Conservation (phyloP, 805 yeast genomes). For the Candida methanosorbosa region DNA sequence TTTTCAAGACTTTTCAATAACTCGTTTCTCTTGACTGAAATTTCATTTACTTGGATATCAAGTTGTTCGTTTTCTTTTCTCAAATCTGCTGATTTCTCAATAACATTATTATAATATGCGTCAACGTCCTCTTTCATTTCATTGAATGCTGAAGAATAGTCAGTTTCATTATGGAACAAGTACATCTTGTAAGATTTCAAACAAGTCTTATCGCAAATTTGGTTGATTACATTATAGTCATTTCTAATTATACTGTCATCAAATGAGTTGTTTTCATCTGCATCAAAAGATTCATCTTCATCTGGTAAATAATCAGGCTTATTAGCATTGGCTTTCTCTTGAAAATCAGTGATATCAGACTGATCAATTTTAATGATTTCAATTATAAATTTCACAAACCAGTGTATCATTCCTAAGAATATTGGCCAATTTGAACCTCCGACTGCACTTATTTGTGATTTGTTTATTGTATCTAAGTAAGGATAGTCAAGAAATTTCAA, state of each 20-base stretch:
- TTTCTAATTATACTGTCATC: constrained; percentile 19
- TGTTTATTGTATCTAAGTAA: constrained; percentile 67
- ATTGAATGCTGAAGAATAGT: constrained; percentile 42
- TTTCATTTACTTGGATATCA: constrained; percentile 28
- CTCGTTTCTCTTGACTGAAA: constrained; percentile 35
- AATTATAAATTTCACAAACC: constrained; percentile 50
- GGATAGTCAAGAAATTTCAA: constrained; percentile 68
- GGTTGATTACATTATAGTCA: constrained; percentile 36
- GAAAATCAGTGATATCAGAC: constrained; percentile 6
- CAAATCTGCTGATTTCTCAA: constrained; percentile 33
- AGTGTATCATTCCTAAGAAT: constrained; percentile 72
- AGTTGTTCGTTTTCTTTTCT: constrained; percentile 32
- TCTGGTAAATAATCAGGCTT: constrained; percentile 2
- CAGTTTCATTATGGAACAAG: constrained; percentile 50
- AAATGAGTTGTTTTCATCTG: neutral
- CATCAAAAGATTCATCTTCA: neutral
- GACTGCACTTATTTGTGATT: constrained; percentile 83
- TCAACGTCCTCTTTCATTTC: constrained; percentile 53
- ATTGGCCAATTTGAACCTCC: constrained; percentile 87
- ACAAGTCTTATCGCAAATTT: constrained; percentile 51
- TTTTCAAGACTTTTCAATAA: constrained; percentile 48
- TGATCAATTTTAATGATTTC: constrained; percentile 5
- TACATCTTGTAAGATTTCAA: constrained; percentile 60
- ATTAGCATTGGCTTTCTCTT: constrained; percentile 6
- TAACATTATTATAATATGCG: constrained; percentile 39